phyloP scores from a whole-genome alignment of 2,329 filamentous ascomycete genomes.

The Ilyonectria mors-panacis region DNA sequence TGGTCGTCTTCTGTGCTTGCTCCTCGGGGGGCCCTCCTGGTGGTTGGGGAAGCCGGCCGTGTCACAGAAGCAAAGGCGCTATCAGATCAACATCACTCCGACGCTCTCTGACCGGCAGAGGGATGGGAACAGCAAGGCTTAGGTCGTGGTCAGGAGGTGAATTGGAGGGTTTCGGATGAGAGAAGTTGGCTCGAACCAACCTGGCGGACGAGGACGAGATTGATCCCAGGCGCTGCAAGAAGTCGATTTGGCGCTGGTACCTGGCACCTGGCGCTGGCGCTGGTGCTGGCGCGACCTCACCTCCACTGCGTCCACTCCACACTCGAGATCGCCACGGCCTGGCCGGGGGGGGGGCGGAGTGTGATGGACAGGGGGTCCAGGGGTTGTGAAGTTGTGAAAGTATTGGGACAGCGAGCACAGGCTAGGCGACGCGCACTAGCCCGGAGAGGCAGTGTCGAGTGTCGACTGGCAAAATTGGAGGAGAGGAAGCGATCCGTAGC shows the following conservation, averaged over 20 bases:
- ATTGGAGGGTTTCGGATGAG: constrained; percentile 18
- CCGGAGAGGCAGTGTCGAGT: constrained; percentile 21
- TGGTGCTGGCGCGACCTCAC: constrained; percentile 37
- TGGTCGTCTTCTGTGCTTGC: neutral
- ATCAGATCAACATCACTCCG: constrained; percentile 49
- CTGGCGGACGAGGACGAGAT: constrained; percentile 19
- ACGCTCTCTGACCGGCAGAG: constrained; percentile 50
- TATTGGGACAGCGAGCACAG: neutral
- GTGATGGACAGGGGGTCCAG: constrained; percentile 41
- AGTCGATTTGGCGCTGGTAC: constrained; percentile 39
- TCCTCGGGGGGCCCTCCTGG: constrained; percentile 12
- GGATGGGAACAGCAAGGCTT: constrained; percentile 28
- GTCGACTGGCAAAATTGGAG: neutral
- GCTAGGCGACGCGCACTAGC: constrained; percentile 9
- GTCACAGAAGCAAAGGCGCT: constrained; percentile 37
- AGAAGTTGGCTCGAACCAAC: constrained; percentile 14
- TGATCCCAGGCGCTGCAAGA: constrained; percentile 23
- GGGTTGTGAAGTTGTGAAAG: constrained; percentile 20
- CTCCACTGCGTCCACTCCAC: constrained; percentile 42
- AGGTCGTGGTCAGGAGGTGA: constrained; percentile 20
- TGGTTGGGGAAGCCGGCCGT: constrained; percentile 39
- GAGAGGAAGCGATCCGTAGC: constrained; percentile 4
- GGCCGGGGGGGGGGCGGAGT: constrained; percentile 40
- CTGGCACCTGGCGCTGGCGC: constrained; percentile 33
- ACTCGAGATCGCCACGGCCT: constrained; percentile 47